These are phyloP conservation scores for Cladophialophora chaetospira DNA, from an alignment of 2,329 filamentous ascomycete genomes.

Conservation along the genomic window DNA sequence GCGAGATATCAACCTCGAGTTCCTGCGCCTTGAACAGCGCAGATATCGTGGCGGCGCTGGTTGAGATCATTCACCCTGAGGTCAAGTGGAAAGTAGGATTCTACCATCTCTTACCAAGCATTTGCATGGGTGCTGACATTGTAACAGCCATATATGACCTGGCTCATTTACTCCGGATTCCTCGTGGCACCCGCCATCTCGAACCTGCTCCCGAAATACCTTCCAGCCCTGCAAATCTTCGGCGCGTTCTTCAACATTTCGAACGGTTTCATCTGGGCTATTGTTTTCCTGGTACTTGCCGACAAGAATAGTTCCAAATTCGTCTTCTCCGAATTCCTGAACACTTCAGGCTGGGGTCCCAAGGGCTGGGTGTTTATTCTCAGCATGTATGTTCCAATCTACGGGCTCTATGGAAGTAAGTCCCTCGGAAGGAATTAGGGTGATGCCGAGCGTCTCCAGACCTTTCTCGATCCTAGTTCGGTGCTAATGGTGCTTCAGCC, in stretches of 20 bases:
- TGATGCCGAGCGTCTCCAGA: no score
- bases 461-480: no score
- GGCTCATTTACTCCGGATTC: conserved; percentile 28
- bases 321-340: conserved; percentile 60
- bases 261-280: conserved; percentile 26
- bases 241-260: conserved; percentile 28
- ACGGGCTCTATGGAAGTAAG: conserved; percentile 63
- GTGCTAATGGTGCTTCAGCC: no score
- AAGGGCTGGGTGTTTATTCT: conserved; percentile 64
- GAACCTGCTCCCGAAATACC: conserved; percentile 26
- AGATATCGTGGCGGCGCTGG: conserved; percentile 26
- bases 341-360: conserved; percentile 41
- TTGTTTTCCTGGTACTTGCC: conserved; percentile 29
- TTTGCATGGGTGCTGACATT: conserved; percentile 2
- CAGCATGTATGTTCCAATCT: conserved; percentile 68
- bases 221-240: conserved; percentile 27
- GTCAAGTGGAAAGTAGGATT: conserved; percentile 24
- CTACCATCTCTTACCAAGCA: not conserved
- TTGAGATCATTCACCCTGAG: conserved; percentile 26
- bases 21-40: conserved; percentile 30
- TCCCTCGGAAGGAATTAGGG: no score
- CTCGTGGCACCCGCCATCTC: conserved; percentile 25
- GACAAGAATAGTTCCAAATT: conserved; percentile 40
- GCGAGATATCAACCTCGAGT: conserved; percentile 27
- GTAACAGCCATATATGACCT: conserved; percentile 27